These are phyloP conservation scores for Hyaloscypha bicolor DNA, from an alignment of 495 filamentous ascomycete genomes.

Conservation along the genomic window DNA sequence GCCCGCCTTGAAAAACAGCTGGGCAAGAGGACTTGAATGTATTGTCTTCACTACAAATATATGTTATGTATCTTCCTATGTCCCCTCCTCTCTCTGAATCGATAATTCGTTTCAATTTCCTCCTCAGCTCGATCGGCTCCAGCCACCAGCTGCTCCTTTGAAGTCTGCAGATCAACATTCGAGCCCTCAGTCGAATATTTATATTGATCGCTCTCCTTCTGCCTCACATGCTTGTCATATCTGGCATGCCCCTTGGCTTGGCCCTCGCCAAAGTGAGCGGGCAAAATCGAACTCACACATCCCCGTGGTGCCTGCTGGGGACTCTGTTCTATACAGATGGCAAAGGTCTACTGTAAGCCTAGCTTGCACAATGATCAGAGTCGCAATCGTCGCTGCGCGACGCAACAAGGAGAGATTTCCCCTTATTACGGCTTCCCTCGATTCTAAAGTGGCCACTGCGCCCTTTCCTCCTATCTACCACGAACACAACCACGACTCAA, in stretches of 20 bases:
- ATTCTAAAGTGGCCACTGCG: too few relatives aligned
- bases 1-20: background rate
- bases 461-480: background rate
- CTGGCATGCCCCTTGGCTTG: slow-evolving; percentile 41
- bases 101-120: slow-evolving; percentile 16
- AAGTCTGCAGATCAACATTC: slow-evolving; percentile 31
- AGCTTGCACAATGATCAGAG: too few relatives aligned
- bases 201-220: slow-evolving; percentile 46
- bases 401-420: too few relatives aligned
- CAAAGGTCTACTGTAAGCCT: too few relatives aligned
- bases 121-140: slow-evolving; percentile 15
- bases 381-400: too few relatives aligned
- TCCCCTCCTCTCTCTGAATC: slow-evolving; percentile 15
- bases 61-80: background rate
- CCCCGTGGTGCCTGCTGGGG: too few relatives aligned
- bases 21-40: background rate
- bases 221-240: slow-evolving; percentile 45
- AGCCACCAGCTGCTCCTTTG: slow-evolving; percentile 9
- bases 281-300: too few relatives aligned
- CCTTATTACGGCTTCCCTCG: too few relatives aligned
- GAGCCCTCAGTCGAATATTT: slow-evolving; percentile 37
- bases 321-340: too few relatives aligned
- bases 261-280: slow-evolving; percentile 34
- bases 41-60: background rate
- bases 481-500: background rate